phyloP scores from a whole-genome alignment of 371 early-diverging fungal species.

The Mucor indicus region DNA sequence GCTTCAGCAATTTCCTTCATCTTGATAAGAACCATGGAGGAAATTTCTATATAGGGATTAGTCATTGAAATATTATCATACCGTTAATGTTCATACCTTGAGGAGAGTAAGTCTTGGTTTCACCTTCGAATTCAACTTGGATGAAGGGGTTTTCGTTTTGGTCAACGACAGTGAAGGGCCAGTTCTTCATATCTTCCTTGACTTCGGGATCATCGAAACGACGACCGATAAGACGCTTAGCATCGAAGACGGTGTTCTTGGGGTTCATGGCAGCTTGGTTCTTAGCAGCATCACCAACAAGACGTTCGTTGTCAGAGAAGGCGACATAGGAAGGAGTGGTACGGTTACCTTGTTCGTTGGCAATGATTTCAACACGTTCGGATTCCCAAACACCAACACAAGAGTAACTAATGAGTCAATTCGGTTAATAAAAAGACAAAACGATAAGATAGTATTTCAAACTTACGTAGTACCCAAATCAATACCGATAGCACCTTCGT shows the following conservation, averaged over 20 bases:
- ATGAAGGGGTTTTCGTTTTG: conserved; percentile 72
- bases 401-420: conserved; percentile 83
- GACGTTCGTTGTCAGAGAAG: conserved; percentile 81
- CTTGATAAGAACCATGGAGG: conserved; percentile 88
- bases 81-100: conserved; percentile 42
- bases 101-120: conserved; percentile 82
- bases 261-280: conserved; percentile 85
- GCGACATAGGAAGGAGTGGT: conserved; percentile 92
- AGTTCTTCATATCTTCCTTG: conserved; percentile 88
- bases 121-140: conserved; percentile 77
- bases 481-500: conserved; percentile 70
- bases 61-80: background rate
- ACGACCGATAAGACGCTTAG: conserved; percentile 96
- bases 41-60: conserved; percentile 60
- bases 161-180: conserved; percentile 82
- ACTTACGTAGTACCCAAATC: conserved; percentile 47
- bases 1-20: conserved; percentile 92
- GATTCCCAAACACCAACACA: conserved; percentile 70
- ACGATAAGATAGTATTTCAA: too few relatives aligned
- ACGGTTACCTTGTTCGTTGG: conserved; percentile 91
- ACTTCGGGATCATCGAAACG: conserved; percentile 87
- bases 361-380: conserved; percentile 76
- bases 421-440: background rate
- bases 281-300: conserved; percentile 88
- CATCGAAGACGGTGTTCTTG: conserved; percentile 90